Base-by-base conservation (phyloP, 2,329 filamentous ascomycete genomes). In the Corniculantispora saksenae region DNA sequence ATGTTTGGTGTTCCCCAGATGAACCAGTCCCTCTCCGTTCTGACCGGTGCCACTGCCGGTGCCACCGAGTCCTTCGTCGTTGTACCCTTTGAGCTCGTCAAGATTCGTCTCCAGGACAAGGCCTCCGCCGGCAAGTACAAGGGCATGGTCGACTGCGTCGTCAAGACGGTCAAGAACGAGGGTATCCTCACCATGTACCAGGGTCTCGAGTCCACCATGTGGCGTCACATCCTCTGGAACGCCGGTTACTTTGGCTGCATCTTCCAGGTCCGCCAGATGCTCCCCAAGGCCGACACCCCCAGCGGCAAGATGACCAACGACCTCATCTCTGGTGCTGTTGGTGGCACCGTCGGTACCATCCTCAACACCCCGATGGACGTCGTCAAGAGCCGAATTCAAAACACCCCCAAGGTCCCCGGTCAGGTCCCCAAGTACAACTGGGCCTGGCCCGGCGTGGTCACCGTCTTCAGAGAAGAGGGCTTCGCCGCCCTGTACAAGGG, bases 371-470 rank as follows among this genome's bases (percentile, higher is more conserved):
- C 94, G 65, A 89, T 97, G 88, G 94, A 98, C 74, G 94, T 98
- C 23, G 94, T 98, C 81, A 99, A 99, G 87, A 96, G 92, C 70
- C 90, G 95, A 69, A 99, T 99, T 71, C 95, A 99, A 81, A 99
- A 99, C 82, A 93, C 88, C 64, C 85, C 91, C 70, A 94, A 91
- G 83, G 82, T 97, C 47, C 78, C 91, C n/a, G 95, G 95, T 6
- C 83, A 86, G 62, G 81, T 88, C 25, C 92, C 92, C 75, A 99
- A 99, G 86, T 99, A 99, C 84, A 97, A 98, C 86, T 99, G 95
- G 95, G 95, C 95, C 38, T 97, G 90, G 87, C 92, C 93, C 55
- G 89, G 93, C 25, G 83, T 97, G 59, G 89, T 86, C 64, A 95
- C 92, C 9, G 92, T 99, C 67, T 89, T 93, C 80, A 92, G 88